Conservation (phyloP, 169 alveolate genomes). For the Pseudocohnilembus persalinus region DNA sequence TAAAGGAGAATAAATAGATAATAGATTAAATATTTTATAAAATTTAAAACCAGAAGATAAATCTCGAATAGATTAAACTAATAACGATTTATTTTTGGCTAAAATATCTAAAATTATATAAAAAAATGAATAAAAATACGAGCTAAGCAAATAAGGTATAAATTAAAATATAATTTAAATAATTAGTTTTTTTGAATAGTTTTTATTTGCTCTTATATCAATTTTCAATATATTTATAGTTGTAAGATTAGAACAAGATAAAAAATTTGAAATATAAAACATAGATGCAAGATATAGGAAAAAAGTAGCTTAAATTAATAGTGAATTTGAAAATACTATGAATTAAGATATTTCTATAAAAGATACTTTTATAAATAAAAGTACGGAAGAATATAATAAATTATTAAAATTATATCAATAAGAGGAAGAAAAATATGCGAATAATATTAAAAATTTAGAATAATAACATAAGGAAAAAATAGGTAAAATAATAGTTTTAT, state of each 20-base stretch:
- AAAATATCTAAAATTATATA: conserved; percentile 37
- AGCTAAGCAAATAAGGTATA: background rate
- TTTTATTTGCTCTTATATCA: no score
- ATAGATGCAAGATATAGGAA: conserved; percentile 29
- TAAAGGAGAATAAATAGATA: conserved; percentile 6
- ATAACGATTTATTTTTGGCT: conserved; percentile 43
- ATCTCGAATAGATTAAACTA: conserved; percentile 28
- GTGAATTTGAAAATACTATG: conserved; percentile 35
- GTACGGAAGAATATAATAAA: conserved; percentile 32
- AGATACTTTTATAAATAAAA: conserved; percentile 41
- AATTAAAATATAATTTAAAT: no score
- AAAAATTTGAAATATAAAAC: conserved; percentile 41
- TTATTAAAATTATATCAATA: conserved; percentile 15
- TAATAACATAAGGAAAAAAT: conserved; percentile 35
- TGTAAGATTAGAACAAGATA: conserved; percentile 40
- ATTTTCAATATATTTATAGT: conserved; percentile 20
- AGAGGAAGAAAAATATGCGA: conserved; percentile 30
- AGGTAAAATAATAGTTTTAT: background rate
- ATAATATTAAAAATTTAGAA: conserved; percentile 23
- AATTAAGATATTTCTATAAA: conserved; percentile 31
- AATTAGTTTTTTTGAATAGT: no score
- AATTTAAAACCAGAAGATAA: conserved; percentile 29
- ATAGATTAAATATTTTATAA: background rate
- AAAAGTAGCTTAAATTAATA: conserved; percentile 33
- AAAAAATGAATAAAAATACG: conserved; percentile 41